Conservation (phyloP, 2,329 filamentous ascomycete species). For the Pseudogymnoascus sp. region DNA sequence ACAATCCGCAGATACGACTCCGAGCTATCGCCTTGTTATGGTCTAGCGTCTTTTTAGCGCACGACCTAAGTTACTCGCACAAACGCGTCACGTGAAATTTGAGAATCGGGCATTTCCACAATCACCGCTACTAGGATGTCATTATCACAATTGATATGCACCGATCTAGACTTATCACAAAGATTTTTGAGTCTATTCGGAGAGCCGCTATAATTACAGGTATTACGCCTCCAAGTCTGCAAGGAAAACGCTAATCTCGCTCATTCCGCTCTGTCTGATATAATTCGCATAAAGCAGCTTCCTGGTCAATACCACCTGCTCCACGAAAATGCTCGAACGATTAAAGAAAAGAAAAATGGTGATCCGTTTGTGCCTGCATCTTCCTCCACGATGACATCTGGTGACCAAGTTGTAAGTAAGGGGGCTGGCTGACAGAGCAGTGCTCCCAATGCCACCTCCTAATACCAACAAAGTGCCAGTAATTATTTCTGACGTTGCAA, state of each 20-base stretch:
- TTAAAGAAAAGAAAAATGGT: conserved; percentile 1
- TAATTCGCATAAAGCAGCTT: conserved; percentile 2
- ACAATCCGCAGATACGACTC: conserved; percentile 1
- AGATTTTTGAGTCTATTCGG: conserved; percentile 4
- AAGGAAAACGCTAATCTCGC: conserved; percentile 6
- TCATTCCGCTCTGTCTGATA: background rate
- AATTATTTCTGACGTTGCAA: conserved; percentile 3
- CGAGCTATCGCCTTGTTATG: conserved; percentile 5
- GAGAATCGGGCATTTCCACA: background rate
- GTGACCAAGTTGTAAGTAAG: background rate
- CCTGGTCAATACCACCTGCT: background rate
- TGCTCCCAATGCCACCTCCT: conserved; percentile 1
- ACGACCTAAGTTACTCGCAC: background rate
- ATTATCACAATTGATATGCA: background rate
- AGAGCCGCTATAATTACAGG: conserved; percentile 7
- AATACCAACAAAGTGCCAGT: background rate
- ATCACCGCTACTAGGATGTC: background rate
- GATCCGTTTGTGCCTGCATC: background rate
- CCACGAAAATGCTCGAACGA: conserved; percentile 2
- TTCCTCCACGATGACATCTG: background rate
- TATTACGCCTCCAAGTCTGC: conserved; percentile 5
- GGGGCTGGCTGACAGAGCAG: background rate
- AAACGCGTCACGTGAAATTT: background rate
- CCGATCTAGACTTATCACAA: background rate
- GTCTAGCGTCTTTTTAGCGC: background rate